Evolutionary conservation across 169 alveolate species (phyloP).

Genomic region (Theileria luwenshuni): DNA sequence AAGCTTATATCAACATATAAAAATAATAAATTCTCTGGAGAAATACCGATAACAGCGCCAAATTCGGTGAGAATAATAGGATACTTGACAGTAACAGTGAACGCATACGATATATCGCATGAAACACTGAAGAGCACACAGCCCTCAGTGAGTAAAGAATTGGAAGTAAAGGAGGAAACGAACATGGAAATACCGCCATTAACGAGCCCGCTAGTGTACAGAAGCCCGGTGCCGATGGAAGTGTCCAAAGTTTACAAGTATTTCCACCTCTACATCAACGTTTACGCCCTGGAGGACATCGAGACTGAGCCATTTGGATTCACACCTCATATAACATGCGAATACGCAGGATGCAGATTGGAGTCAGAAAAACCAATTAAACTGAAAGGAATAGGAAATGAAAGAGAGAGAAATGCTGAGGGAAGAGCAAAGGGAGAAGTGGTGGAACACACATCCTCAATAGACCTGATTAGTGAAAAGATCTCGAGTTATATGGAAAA

Average conservation of each 20-base stretch:
- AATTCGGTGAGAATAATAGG: slow-evolving; percentile 82
- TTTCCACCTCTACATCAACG: slow-evolving; percentile 82
- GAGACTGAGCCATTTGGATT: slow-evolving; percentile 72
- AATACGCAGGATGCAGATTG: slow-evolving; percentile 86
- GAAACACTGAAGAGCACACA: slow-evolving; percentile 49
- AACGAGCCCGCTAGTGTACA: slow-evolving; percentile 70
- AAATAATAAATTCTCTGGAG: slow-evolving; percentile 82
- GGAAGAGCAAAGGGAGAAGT: neutral
- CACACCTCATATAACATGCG: slow-evolving; percentile 85
- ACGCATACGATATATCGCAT: slow-evolving; percentile 81
- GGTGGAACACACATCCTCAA: neutral
- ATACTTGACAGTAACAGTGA: slow-evolving; percentile 77
- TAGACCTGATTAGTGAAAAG: slow-evolving; percentile 8
- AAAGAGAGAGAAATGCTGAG: neutral
- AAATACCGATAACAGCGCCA: slow-evolving; percentile 74
- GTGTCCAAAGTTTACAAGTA: slow-evolving; percentile 51
- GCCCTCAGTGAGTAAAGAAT: slow-evolving; percentile 39
- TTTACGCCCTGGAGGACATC: slow-evolving; percentile 83
- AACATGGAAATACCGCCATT: slow-evolving; percentile 61
- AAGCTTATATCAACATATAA: slow-evolving; percentile 80
- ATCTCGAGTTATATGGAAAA: slow-evolving; percentile 8
- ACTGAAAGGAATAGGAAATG: slow-evolving; percentile 50
- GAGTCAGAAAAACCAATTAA: slow-evolving; percentile 73
- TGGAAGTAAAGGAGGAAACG: slow-evolving; percentile 7
- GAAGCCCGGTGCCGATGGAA: slow-evolving; percentile 30